Evolutionary conservation across 1,139 yeast species (phyloP), one percentile per base, ranked within the genome.

Genomic region (Kodamaea ohmeri): DNA sequence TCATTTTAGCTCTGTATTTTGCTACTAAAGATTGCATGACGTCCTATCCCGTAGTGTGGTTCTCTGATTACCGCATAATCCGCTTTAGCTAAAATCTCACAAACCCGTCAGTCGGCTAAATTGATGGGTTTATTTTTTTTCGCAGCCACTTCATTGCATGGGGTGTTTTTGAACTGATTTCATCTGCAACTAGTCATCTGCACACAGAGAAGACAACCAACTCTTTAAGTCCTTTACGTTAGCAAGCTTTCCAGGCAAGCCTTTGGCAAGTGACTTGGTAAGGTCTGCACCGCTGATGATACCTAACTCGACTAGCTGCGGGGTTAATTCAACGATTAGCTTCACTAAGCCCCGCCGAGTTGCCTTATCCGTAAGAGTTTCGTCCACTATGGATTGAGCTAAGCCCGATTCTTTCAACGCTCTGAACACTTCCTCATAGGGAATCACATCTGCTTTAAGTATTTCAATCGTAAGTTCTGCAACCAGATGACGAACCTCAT

Each of bases 351-450:
- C 70, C 9, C 43, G 40, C 44, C 69, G 53, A 2, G 65, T 57
- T 25, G 56, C 62, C 2, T 55, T 52, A 39, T 65, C 65, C 4
- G 64, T 58, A 21, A 64, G 48, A 3, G 58, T 37, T 36, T 52
- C 52, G 36, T 50, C 45, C 25, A 60, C 45, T 21, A 61, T 58
- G 31, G 63, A 66, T 24, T 52, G 38, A 4, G 64, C 67, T 36
- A 64, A 52, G 5, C 66, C 68, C 32, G 66, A 59, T 5, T 55
- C 55, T 40, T 49, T 59, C 37, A 64, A 48, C 7, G 68, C 67
- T 6, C 38, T 49, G 40, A 64, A 63, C 8, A 65, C 52, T 28
- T 63, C 67, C 36, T 55, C 50, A 49, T 57, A 65, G 1, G 70
- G 68, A 43, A 63, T 63, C 4, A 58, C 67, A 24, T 56, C 58